Base-by-base conservation (phyloP, 148 eudicot genomes). In the Selenicereus undatus region DNA sequence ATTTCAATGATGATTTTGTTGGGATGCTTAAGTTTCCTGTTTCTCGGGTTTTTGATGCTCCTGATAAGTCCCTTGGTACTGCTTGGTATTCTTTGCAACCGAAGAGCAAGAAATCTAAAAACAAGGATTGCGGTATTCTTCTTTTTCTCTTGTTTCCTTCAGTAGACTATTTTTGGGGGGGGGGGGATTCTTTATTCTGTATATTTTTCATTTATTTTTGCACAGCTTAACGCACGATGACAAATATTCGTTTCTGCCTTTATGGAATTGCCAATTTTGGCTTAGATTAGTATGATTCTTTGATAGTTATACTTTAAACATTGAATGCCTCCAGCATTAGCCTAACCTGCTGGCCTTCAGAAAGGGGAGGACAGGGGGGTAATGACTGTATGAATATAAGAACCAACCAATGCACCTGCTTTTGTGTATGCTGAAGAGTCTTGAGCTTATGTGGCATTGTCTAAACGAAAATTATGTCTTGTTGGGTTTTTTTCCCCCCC, bases 61-160 rank as follows among this genome's bases (percentile, higher is more conserved):
- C 80, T 11, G 93, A 91, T 18, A 89, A 89, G 80, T 91, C 98
- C 18, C 93, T 93, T 79, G 95, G 93, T 39, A 93, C 99, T 85
- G 75, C 88, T 73, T 96, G 99, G 99, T 91, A 92, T 74, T 32
- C 94, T 54, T 79, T 96, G 83, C 90, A 83, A 51, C 97, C 99
- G 32, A 96, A 91, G 87, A 86, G 73, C 39, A 91, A 89, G 82
- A 92, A 87, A 87, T 80, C 92, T 74, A 93, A 96, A 87, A 86
- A 82, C 83, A 93, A 86, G 86, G 97, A 93, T 17, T 90, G 89
- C 81, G 98, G 95, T 92, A 88, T 66, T 52, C 43, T 11, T 3
- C 65, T 70, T 24, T 18, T 72, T 39, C 45, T 82, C 30, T 14
- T 3, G 29, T 71, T 60, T 16, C 45, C 60, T 21, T 51, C 11